These are phyloP conservation scores for Backusella macrospora DNA, from an alignment of 192 early-diverging fungal genomes.

Conservation along the genomic window DNA sequence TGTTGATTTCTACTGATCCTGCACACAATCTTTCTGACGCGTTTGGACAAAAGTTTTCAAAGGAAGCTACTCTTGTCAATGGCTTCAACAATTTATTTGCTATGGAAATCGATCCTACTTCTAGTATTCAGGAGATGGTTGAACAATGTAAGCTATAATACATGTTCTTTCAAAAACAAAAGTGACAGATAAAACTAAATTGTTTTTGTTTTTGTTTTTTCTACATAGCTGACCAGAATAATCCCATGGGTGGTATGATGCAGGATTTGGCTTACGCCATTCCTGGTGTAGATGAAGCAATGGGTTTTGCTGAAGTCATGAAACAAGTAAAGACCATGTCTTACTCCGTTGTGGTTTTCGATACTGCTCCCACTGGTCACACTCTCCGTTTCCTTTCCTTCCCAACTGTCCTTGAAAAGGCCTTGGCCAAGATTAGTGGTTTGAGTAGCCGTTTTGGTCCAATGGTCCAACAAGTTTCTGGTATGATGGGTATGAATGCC, in stretches of 20 bases:
- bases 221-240: conserved; percentile 64
- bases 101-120: conserved; percentile 99
- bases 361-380: conserved; percentile 99
- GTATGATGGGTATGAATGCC: conserved; percentile 84
- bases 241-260: conserved; percentile 85
- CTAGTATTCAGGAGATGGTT: conserved; percentile 98
- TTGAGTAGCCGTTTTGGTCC: conserved; percentile 93
- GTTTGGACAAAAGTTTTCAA: conserved; percentile 99
- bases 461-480: conserved; percentile 89
- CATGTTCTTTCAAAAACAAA: background rate
- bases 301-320: conserved; percentile 99
- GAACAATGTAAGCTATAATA: conserved; percentile 69
- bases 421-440: conserved; percentile 92
- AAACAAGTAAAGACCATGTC: conserved; percentile 99
- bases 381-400: conserved; percentile 99
- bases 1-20: conserved; percentile 98
- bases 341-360: conserved; percentile 98
- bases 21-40: conserved; percentile 99
- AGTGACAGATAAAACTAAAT: background rate
- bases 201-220: conserved; percentile 6
- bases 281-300: conserved; percentile 99
- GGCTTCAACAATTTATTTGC: conserved; percentile 96
- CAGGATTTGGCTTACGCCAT: conserved; percentile 99
- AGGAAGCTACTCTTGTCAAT: conserved; percentile 91
- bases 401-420: conserved; percentile 97